A percentile compares a stretch with the other conserved stretches of the same genome.
phyloP scores from a whole-genome alignment of 768 basidiomycete species.

The Mycena crocata region DNA sequence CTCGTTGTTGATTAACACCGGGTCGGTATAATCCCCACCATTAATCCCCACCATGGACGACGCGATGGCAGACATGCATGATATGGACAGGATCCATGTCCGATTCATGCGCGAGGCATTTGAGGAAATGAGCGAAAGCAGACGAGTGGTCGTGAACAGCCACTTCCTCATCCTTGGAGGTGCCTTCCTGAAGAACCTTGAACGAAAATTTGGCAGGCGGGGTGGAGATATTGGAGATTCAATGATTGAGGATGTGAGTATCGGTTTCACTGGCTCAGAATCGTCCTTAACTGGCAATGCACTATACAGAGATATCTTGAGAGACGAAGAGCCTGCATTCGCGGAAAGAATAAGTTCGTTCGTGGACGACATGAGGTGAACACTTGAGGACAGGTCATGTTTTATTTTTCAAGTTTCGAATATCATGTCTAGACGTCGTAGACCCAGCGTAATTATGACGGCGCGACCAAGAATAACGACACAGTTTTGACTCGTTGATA shows the following conservation, averaged over 20 bases:
- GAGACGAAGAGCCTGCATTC: constrained; percentile 88
- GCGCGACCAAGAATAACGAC: no score
- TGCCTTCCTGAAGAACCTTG: constrained; percentile 44
- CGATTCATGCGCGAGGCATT: constrained; percentile 54
- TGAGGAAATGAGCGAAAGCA: constrained; percentile 72
- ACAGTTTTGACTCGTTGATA: no score
- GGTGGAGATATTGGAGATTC: constrained; percentile 67
- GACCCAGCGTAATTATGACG: no score
- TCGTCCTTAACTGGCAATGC: constrained; percentile 38
- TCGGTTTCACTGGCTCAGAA: constrained; percentile 51
- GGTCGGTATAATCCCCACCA: constrained; percentile 77
- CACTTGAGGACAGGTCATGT: no score
- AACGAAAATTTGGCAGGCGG: constrained; percentile 66
- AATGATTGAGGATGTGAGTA: constrained; percentile 63
- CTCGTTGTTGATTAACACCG: constrained; percentile 74
- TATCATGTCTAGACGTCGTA: no score
- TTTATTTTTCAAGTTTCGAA: no score
- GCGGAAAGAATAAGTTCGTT: constrained; percentile 67
- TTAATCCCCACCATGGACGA: constrained; percentile 96
- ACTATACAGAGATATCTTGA: constrained; percentile 81
- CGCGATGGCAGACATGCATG: constrained; percentile 72
- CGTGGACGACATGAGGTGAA: constrained; percentile 6
- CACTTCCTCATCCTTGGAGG: constrained; percentile 51
- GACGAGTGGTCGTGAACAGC: constrained; percentile 67
- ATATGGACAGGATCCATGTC: constrained; percentile 59